Evolutionary conservation across 352 stramenopile genomes (phyloP), one percentile per base, ranked within the genome.

Genomic region (Globisporangium nunn): DNA sequence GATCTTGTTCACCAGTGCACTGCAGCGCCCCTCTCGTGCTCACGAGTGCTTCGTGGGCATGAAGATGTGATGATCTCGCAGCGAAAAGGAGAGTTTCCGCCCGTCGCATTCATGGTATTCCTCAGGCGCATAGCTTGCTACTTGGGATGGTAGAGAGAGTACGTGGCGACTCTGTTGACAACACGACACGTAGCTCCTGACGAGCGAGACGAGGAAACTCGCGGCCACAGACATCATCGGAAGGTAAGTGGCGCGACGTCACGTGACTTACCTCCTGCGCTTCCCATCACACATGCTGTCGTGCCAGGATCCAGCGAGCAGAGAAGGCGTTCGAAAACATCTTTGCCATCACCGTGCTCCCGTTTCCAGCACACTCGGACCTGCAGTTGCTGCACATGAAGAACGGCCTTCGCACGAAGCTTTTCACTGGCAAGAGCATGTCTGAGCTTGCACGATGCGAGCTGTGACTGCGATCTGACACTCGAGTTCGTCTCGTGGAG

Each of bases 41-140:
- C 23, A 23, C 23, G 23, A 23, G 1, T 18, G 18, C 7, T 18
- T 4, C 28, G n/a, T 3, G 2, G 4, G 23, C 18, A 6, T 28
- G n/a, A 31, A 90, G 80, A 91, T 40, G 62, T 91, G 31, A 88
- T 91, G 77, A 87, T 91, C 31, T 86, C 80, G 47, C 80, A 91
- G 66, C 70, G 68, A 44, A 86, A 87, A 56, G 70, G 70, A 15
- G 70, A 76, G 50, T 91, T 82, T 47, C 78, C 80, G 30, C 78
- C 80, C 10, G 74, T 87, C 4, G 78, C 80, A 7, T 91, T 88
- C 56, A 82, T 85, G 72, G 80, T 87, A 52, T 10, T 29, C 10
- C 18, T 29, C 33, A n/a, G 44, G 31, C 31, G n/a, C 17, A n/a
- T 5, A 29, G 5, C 37, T 4, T 41, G 37, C 3, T 4, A 12